Evolutionary conservation across 805 yeast genomes (phyloP).

Genomic region (Pichia exigua): DNA sequence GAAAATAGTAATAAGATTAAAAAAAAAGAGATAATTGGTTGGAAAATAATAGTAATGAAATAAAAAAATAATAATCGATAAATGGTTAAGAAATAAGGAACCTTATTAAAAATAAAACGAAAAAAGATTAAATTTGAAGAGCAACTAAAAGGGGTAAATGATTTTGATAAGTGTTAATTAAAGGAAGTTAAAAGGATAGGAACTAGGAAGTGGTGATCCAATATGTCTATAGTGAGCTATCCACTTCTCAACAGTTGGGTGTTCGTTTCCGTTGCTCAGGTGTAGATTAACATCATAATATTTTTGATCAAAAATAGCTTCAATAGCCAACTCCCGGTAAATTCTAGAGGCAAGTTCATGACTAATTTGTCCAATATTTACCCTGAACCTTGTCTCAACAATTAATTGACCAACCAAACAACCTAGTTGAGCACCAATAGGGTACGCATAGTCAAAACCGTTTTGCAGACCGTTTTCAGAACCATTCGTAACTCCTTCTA

Average conservation of each 20-base stretch:
- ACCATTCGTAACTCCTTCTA: slow-evolving; percentile 67
- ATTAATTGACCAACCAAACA: slow-evolving; percentile 55
- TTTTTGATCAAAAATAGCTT: slow-evolving; percentile 44
- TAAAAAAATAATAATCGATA: too few relatives aligned
- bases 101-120: too few relatives aligned
- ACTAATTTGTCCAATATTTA: slow-evolving; percentile 3
- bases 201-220: not conserved
- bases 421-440: slow-evolving; percentile 67
- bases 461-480: slow-evolving; percentile 64
- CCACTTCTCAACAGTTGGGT: slow-evolving; percentile 25
- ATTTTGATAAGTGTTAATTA: too few relatives aligned
- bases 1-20: too few relatives aligned
- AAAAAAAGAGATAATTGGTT: too few relatives aligned
- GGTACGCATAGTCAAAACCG: slow-evolving; percentile 79
- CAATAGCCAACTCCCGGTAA: slow-evolving; percentile 46
- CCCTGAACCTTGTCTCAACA: slow-evolving; percentile 32
- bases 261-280: slow-evolving; percentile 24
- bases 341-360: slow-evolving; percentile 28
- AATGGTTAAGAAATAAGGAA: too few relatives aligned
- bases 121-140: too few relatives aligned
- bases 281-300: slow-evolving; percentile 48
- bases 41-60: too few relatives aligned
- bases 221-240: not conserved
- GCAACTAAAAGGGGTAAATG: too few relatives aligned
- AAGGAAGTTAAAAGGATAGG: too few relatives aligned